phyloP scores from a whole-genome alignment of 2,329 filamentous ascomycete genomes.

The Triangularia setosa region DNA sequence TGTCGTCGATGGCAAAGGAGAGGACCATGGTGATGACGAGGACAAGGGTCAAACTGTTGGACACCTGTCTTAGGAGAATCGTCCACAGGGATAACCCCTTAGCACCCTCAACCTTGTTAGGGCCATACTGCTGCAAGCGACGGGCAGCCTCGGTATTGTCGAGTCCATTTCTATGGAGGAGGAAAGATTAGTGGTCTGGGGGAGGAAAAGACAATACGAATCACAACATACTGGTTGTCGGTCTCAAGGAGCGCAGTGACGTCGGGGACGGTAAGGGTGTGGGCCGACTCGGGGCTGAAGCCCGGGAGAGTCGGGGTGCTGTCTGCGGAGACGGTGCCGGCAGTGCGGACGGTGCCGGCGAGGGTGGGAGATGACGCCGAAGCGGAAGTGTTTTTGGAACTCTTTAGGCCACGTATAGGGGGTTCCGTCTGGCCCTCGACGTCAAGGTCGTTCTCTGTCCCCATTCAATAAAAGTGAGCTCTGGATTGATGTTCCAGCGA shows the following conservation, averaged over 20 bases:
- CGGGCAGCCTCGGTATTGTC: slow-evolving; percentile 57
- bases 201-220: neutral
- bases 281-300: slow-evolving; percentile 25
- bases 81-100: slow-evolving; percentile 69
- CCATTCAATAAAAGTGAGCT: slow-evolving; percentile 27
- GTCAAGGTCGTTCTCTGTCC: slow-evolving; percentile 29
- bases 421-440: slow-evolving; percentile 32
- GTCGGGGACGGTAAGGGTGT: slow-evolving; percentile 25
- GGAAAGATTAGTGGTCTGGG: slow-evolving; percentile 6
- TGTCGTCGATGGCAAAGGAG: slow-evolving; percentile 63
- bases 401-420: slow-evolving; percentile 31
- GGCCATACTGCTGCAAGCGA: slow-evolving; percentile 63
- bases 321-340: slow-evolving; percentile 11
- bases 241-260: slow-evolving; percentile 26
- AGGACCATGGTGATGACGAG: slow-evolving; percentile 71
- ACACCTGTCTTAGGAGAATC: slow-evolving; percentile 72
- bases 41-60: slow-evolving; percentile 69
- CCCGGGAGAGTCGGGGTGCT: slow-evolving; percentile 24
- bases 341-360: slow-evolving; percentile 20
- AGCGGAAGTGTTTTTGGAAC: slow-evolving; percentile 17
- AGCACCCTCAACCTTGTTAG: slow-evolving; percentile 68
- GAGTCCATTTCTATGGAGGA: slow-evolving; percentile 53
- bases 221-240: slow-evolving; percentile 23
- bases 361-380: slow-evolving; percentile 24
- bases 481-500: slow-evolving; percentile 17